A percentile compares a stretch with the other conserved stretches of the same genome.
Conservation (phyloP, 495 filamentous ascomycete species). For the Penicillium malachiteum region DNA sequence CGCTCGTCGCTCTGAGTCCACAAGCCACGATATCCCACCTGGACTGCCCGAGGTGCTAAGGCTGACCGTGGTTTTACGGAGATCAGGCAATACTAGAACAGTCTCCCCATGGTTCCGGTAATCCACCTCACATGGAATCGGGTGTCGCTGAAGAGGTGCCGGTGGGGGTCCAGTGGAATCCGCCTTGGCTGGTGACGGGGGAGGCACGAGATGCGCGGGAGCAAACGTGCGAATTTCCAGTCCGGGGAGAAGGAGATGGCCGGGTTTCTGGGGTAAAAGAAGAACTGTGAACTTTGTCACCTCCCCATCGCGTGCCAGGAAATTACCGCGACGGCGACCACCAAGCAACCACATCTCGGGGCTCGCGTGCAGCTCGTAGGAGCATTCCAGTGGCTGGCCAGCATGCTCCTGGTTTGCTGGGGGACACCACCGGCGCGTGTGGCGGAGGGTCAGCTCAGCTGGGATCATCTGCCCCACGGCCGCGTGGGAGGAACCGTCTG, state of each 20-base stretch:
- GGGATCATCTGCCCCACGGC: slow-evolving; percentile 68
- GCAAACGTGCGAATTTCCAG: slow-evolving; percentile 70
- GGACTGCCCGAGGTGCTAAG: slow-evolving; percentile 59
- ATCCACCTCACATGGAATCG: slow-evolving; percentile 72
- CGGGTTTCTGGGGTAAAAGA: slow-evolving; percentile 74
- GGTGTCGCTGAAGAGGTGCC: slow-evolving; percentile 28
- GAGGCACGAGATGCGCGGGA: slow-evolving; percentile 20
- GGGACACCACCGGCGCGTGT: slow-evolving; percentile 78
- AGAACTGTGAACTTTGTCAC: slow-evolving; percentile 57
- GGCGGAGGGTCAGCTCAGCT: slow-evolving; percentile 68
- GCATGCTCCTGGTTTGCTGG: slow-evolving; percentile 34
- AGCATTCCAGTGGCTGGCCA: slow-evolving; percentile 66
- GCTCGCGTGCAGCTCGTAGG: slow-evolving; percentile 77
- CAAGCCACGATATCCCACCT: slow-evolving; percentile 60
- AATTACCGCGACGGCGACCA: slow-evolving; percentile 74
- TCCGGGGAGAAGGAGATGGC: slow-evolving; percentile 70
- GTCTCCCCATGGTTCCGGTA: slow-evolving; percentile 74
- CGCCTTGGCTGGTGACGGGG: slow-evolving; percentile 17
- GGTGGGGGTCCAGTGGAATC: slow-evolving; percentile 16
- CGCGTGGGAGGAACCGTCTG: slow-evolving; percentile 38
- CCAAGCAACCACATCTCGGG: slow-evolving; percentile 81
- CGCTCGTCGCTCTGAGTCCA: slow-evolving; percentile 51
- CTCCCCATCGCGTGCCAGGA: slow-evolving; percentile 58
- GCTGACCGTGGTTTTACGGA: slow-evolving; percentile 73
- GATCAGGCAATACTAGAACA: slow-evolving; percentile 72